Evolutionary conservation across 2,329 filamentous ascomycete species (phyloP).

Genomic region (Calonectria honghensis): DNA sequence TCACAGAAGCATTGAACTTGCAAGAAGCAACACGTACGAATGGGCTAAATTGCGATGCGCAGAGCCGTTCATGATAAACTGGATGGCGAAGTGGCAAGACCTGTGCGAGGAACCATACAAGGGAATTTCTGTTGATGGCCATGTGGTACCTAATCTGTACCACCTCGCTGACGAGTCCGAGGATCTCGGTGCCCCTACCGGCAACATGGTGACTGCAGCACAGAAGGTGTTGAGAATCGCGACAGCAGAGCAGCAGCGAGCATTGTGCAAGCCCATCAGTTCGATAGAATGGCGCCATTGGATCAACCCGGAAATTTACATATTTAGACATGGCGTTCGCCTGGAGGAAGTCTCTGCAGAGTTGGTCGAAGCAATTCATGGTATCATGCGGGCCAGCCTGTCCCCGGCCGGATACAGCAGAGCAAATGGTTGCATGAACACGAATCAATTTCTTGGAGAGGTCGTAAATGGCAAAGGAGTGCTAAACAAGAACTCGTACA

Average conservation of each 20-base stretch:
- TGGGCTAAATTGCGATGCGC: conserved; percentile 11
- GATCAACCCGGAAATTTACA: conserved; percentile 18
- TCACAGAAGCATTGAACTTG: conserved; percentile 1
- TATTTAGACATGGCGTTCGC: conserved; percentile 2
- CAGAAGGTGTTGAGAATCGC: neutral
- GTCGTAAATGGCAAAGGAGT: conserved; percentile 10
- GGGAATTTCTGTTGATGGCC: neutral
- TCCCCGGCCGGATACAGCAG: neutral
- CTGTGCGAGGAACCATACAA: conserved; percentile 2
- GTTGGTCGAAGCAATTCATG: neutral
- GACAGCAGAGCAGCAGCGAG: neutral
- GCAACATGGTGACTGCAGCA: neutral
- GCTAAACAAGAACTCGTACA: conserved; percentile 12
- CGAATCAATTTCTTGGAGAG: conserved; percentile 12
- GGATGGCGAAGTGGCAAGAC: conserved; percentile 12
- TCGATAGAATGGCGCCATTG: conserved; percentile 7
- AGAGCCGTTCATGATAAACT: conserved; percentile 7
- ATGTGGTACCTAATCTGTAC: conserved; percentile 11
- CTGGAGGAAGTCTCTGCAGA: conserved; percentile 4
- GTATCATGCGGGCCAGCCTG: conserved; percentile 7
- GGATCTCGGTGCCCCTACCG: neutral
- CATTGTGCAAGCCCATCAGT: neutral
- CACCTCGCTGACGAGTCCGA: neutral
- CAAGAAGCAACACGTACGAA: conserved; percentile 11
- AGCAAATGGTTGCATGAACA: conserved; percentile 7